Base-by-base conservation (phyloP, 1,284 basidiomycete genomes). In the Malassezia cuniculi region DNA sequence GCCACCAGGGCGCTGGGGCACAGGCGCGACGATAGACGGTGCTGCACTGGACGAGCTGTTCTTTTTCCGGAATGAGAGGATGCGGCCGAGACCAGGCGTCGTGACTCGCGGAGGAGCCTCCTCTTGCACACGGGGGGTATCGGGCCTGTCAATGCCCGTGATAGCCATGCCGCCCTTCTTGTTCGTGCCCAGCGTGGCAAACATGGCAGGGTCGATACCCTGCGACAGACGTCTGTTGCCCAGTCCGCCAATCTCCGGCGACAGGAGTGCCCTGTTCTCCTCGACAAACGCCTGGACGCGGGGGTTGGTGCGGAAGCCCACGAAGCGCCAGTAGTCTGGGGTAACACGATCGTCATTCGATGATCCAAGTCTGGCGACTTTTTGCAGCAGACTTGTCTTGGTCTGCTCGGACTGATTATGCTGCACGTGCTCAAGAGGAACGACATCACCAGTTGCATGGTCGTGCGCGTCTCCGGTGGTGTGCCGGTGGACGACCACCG, bases 271-370 rank as follows among this genome's bases (percentile, higher is more conserved):
- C 24, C 59, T 30, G 28, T 62, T 57, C 22, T 49, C 50, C 22
- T 59, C 51, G 16, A 63, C 43, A 11, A 57, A 38, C 2, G 52
- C 55, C 3, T 52, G 41, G 4, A 65, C 57, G n/a, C 50, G 52
- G 5, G 52, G 51, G 5, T 65, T 60, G 32, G 52, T 39, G 24
- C 53, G 50, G 38, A 68, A 66, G 0, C 70, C 70, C 6, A 71
- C 46, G 41, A 70, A 71, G 9, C 68, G 58, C 69, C 69, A 71
- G 47, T 70, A 68, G 26, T 54, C 47, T 17, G 54, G 54, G 15
- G 57, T 46, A 34, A 63, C 35, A 19, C 68, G 47, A 37, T 57
- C 60, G 31, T 64, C 60, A 39, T 60, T 61, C 7, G 24, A 24
- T 11, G 36, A 33, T 40, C 46, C 31, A n/a, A n/a, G n/a, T n/a